Percentiles rank a stretch among this genome's conserved stretches.
phyloP scores from a whole-genome alignment of 2,329 filamentous ascomycete species.

The Fusarium pseudoanthophilum region DNA sequence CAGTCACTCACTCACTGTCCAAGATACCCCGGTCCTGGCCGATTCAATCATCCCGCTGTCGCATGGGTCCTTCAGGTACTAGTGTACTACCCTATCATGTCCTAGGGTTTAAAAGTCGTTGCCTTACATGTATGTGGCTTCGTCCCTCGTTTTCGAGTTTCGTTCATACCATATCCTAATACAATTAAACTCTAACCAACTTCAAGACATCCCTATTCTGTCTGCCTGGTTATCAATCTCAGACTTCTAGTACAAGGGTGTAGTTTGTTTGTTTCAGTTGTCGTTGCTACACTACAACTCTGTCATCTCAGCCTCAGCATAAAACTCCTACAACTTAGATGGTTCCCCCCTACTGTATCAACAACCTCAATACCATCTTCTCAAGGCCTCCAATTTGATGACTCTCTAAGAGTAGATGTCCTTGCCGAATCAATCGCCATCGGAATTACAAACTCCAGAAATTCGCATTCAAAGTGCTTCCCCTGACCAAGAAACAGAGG shows the following conservation, averaged over 20 bases:
- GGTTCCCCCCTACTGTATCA: neutral
- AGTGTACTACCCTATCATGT: slow-evolving; percentile 16
- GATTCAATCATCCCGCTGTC: slow-evolving; percentile 39
- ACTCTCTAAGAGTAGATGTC: slow-evolving; percentile 43
- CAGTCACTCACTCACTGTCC: slow-evolving; percentile 14
- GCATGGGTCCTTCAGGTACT: slow-evolving; percentile 39
- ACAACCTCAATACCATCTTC: neutral
- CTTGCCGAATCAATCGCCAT: slow-evolving; percentile 28
- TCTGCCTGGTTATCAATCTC: slow-evolving; percentile 14
- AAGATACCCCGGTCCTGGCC: slow-evolving; percentile 35
- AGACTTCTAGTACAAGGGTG: neutral
- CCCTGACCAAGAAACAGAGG: slow-evolving; percentile 25
- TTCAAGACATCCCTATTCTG: neutral
- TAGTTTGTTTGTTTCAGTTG: neutral
- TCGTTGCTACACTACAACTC: neutral
- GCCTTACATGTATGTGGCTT: slow-evolving; percentile 39
- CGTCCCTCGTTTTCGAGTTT: slow-evolving; percentile 26
- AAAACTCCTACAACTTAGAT: slow-evolving; percentile 11
- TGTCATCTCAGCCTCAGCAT: neutral
- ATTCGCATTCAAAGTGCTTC: slow-evolving; percentile 47
- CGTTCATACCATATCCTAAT: slow-evolving; percentile 14
- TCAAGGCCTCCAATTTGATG: slow-evolving; percentile 19
- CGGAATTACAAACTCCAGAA: slow-evolving; percentile 34
- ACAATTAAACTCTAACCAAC: slow-evolving; percentile 15
- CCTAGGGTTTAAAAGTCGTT: slow-evolving; percentile 31